phyloP scores from a whole-genome alignment of 1,139 yeast species.

The Hansenula lynferdii region DNA sequence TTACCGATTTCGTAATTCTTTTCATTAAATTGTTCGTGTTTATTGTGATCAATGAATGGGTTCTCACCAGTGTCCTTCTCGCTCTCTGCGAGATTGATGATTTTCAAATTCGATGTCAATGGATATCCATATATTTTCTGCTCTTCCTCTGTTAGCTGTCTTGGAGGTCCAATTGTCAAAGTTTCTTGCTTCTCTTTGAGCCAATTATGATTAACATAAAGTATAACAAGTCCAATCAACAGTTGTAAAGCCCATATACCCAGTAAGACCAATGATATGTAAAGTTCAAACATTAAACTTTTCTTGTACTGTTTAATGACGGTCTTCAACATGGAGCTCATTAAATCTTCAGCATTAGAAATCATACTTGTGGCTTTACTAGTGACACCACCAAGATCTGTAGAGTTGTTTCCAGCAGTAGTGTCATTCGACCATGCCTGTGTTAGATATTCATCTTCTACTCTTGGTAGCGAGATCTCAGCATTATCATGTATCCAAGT shows the following conservation, averaged over 20 bases:
- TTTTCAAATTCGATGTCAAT: not conserved
- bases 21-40: not conserved
- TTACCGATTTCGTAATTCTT: not conserved
- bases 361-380: conserved; percentile 4
- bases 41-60: not conserved
- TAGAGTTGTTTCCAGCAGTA: not conserved
- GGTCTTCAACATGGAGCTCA: conserved; percentile 23
- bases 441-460: conserved; percentile 29
- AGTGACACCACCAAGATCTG: not conserved
- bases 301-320: conserved; percentile 30
- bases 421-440: conserved; percentile 11
- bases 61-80: not conserved
- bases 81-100: not conserved
- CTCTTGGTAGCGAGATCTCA: conserved; percentile 52
- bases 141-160: conserved; percentile 6
- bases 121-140: conserved; percentile 10
- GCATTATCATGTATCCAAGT: conserved; percentile 74
- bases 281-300: conserved; percentile 39
- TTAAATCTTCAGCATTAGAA: conserved; percentile 17
- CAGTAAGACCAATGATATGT: conserved; percentile 38
- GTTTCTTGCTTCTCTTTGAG: not conserved
- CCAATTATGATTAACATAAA: conserved; percentile 7
- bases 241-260: conserved; percentile 46
- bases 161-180: conserved; percentile 7
- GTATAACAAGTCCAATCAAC: conserved; percentile 31